Percentiles rank a stretch among this genome's conserved stretches.
These are phyloP conservation scores for Apiospora malaysiana DNA, from an alignment of 2,329 filamentous ascomycete genomes.

Conservation along the genomic window DNA sequence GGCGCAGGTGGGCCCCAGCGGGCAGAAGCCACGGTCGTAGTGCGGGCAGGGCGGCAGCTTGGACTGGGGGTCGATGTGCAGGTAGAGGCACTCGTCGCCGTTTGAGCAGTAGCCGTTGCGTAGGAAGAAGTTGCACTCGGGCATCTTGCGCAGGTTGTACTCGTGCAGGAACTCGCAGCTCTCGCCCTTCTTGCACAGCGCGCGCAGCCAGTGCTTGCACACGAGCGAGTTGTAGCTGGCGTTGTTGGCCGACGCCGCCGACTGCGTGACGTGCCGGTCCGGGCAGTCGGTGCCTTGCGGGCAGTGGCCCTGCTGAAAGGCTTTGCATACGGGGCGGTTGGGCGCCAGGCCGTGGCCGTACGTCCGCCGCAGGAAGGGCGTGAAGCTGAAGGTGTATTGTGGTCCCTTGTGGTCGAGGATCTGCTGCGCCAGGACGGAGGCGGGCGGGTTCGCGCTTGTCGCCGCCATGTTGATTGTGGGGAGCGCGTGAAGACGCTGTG, in stretches of 20 bases:
- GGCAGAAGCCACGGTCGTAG: constrained; percentile 95
- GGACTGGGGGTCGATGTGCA: constrained; percentile 85
- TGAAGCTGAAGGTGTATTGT: constrained; percentile 79
- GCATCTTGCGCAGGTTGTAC: constrained; percentile 98
- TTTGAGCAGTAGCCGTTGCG: constrained; percentile 95
- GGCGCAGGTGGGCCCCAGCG: constrained; percentile 82
- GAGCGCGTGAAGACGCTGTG: neutral
- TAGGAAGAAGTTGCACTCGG: constrained; percentile 96
- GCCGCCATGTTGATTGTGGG: neutral
- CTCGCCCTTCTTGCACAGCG: constrained; percentile 96
- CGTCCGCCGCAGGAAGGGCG: constrained; percentile 80
- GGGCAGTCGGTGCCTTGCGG: constrained; percentile 83
- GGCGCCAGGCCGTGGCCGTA: constrained; percentile 85
- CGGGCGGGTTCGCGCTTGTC: constrained; percentile 34
- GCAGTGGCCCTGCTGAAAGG: constrained; percentile 85
- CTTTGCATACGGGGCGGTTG: constrained; percentile 81
- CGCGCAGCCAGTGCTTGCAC: constrained; percentile 98
- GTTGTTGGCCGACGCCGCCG: constrained; percentile 42
- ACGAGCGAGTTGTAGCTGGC: constrained; percentile 80
- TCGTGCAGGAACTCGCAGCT: constrained; percentile 98
- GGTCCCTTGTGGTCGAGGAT: constrained; percentile 64
- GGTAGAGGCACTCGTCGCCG: constrained; percentile 93
- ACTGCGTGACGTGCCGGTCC: constrained; percentile 72
- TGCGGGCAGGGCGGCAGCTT: constrained; percentile 83
- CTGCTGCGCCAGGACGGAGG: constrained; percentile 43